phyloP scores from a whole-genome alignment of 2,329 filamentous ascomycete species.

The Botrytis fragariae region DNA sequence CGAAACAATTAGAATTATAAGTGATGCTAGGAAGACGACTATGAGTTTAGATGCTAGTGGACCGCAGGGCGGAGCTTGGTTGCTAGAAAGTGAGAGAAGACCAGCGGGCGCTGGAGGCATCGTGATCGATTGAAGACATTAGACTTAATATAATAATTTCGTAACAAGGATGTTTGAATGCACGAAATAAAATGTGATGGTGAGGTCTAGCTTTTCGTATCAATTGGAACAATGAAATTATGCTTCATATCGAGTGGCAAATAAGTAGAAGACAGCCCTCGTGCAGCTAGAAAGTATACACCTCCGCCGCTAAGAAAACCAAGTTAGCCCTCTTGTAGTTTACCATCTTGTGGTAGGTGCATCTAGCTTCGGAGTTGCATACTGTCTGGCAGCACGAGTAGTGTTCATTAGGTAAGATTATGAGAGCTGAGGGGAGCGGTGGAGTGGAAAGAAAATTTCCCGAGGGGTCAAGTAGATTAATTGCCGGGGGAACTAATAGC shows the following conservation, averaged over 20 bases:
- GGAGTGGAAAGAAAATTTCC: background rate
- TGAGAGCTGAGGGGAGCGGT: background rate
- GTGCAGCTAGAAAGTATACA: background rate
- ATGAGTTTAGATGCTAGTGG: conserved; percentile 69
- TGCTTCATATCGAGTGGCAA: background rate
- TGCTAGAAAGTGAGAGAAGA: conserved; percentile 58
- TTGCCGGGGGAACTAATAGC: background rate
- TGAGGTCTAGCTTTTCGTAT: background rate
- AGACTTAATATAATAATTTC: background rate
- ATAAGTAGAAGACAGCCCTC: background rate
- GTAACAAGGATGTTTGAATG: background rate
- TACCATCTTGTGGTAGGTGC: background rate
- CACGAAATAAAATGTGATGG: background rate
- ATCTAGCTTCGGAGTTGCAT: background rate
- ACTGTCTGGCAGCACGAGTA: background rate
- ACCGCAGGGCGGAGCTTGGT: conserved; percentile 61
- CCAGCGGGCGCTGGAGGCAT: conserved; percentile 21
- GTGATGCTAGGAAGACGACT: conserved; percentile 69
- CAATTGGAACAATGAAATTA: background rate
- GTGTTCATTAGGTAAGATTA: background rate
- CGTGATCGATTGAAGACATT: conserved; percentile 21
- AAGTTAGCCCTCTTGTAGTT: background rate
- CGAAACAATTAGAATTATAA: conserved; percentile 72
- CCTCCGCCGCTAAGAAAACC: background rate
- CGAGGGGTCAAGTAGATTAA: background rate